These are phyloP conservation scores for Didymella keratinophila DNA, from an alignment of 2,329 filamentous ascomycete species.

Conservation along the genomic window DNA sequence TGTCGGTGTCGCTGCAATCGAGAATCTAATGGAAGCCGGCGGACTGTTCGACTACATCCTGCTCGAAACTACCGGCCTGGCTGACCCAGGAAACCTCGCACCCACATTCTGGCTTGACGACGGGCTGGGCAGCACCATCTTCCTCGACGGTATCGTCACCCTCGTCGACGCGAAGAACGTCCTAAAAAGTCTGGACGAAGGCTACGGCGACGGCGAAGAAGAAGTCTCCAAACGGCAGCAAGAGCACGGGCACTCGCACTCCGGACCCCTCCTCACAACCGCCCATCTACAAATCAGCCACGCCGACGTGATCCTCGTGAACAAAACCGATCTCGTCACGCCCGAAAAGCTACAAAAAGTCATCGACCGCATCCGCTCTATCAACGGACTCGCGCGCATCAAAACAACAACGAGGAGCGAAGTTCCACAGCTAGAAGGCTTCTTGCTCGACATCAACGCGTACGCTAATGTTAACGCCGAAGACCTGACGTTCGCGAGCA, in stretches of 20 bases:
- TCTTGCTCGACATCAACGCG: conserved; percentile 88
- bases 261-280: conserved; percentile 80
- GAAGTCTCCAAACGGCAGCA: conserved; percentile 52
- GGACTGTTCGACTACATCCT: conserved; percentile 97
- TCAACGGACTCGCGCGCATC: conserved; percentile 88
- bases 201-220: conserved; percentile 53
- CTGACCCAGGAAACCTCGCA: conserved; percentile 93
- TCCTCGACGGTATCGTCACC: conserved; percentile 95
- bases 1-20: conserved; percentile 90
- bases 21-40: conserved; percentile 92
- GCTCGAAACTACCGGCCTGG: conserved; percentile 92
- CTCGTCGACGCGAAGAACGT: conserved; percentile 96
- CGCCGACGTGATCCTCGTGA: conserved; percentile 92
- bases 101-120: conserved; percentile 98
- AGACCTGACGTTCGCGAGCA: conserved; percentile 71
- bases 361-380: conserved; percentile 75
- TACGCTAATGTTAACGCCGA: conserved; percentile 80
- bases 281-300: conserved; percentile 97
- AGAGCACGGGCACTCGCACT: conserved; percentile 64
- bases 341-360: conserved; percentile 73
- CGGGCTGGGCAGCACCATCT: conserved; percentile 92
- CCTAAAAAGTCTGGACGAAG: conserved; percentile 78
- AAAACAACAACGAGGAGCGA: conserved; percentile 81
- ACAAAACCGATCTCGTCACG: conserved; percentile 88
- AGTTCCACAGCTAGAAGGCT: conserved; percentile 82